These are phyloP conservation scores for Juncus effusus DNA, from an alignment of 176 grass and related monocot species.

Conservation along the genomic window DNA sequence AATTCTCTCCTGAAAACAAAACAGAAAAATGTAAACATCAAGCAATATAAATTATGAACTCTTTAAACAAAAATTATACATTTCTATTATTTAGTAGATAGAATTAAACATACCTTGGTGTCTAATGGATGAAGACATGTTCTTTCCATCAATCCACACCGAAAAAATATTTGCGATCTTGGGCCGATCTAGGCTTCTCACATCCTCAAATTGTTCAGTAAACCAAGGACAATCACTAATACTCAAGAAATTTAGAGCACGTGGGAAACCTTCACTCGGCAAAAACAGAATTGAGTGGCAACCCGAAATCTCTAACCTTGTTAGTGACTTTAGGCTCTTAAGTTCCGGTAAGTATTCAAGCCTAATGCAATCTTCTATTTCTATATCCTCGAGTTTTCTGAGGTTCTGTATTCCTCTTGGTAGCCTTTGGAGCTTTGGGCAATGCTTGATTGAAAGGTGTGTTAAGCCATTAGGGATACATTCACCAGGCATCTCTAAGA, in stretches of 20 bases:
- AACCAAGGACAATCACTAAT: constrained; percentile 30
- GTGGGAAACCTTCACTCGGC: constrained; percentile 21
- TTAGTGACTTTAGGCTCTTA: constrained; percentile 4
- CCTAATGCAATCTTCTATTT: constrained; percentile 31
- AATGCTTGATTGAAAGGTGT: constrained; percentile 27
- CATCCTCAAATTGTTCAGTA: constrained; percentile 5
- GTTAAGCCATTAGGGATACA: constrained; percentile 27
- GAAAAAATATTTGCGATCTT: constrained; percentile 23
- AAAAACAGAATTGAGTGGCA: constrained; percentile 25
- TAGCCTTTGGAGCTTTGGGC: constrained; percentile 23
- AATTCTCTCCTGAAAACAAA: too few relatives aligned
- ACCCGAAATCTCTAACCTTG: constrained; percentile 34
- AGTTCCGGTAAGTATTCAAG: constrained; percentile 33
- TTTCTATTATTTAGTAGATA: too few relatives aligned
- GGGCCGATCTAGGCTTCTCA: constrained; percentile 1
- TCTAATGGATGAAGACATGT: constrained; percentile 11
- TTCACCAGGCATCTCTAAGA: constrained; percentile 25
- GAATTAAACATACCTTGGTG: too few relatives aligned
- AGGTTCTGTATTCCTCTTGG: constrained; percentile 30
- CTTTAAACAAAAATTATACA: too few relatives aligned
- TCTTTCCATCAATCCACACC: constrained; percentile 23
- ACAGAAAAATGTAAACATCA: too few relatives aligned
- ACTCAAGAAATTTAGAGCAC: constrained; percentile 30
- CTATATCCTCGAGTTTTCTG: constrained; percentile 35
- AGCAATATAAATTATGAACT: too few relatives aligned